Percentiles rank a stretch among this genome's conserved stretches.
Evolutionary conservation across 257 asterid species (phyloP).

Genomic region (Craterostigma plantagineum): DNA sequence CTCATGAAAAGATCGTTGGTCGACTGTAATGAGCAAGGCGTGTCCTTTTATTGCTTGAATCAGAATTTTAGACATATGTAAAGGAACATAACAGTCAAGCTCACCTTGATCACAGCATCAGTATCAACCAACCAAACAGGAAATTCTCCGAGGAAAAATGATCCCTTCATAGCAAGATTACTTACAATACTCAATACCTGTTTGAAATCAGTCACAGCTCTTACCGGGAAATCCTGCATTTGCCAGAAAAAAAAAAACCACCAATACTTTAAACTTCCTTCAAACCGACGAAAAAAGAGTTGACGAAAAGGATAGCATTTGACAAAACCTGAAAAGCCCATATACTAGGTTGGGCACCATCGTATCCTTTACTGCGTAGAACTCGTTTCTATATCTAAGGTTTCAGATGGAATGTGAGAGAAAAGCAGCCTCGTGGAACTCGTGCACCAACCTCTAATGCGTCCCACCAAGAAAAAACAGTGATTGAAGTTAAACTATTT

Average conservation of each 20-base stretch:
- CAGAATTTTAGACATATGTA: slow-evolving; percentile 3
- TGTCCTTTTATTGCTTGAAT: slow-evolving; percentile 18
- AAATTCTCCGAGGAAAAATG: slow-evolving; percentile 49
- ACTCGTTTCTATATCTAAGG: slow-evolving; percentile 35
- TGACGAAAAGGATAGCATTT: not conserved
- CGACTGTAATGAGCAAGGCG: slow-evolving; percentile 15
- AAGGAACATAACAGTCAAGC: slow-evolving; percentile 3
- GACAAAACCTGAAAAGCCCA: slow-evolving; percentile 66
- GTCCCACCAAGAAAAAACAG: not conserved
- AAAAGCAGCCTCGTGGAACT: slow-evolving; percentile 57
- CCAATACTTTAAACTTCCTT: not conserved
- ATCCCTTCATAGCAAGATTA: slow-evolving; percentile 56
- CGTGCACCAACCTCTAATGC: slow-evolving; percentile 51
- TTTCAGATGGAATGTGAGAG: slow-evolving; percentile 43
- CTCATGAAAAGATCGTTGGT: slow-evolving; percentile 48
- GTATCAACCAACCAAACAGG: slow-evolving; percentile 42
- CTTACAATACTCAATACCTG: slow-evolving; percentile 26
- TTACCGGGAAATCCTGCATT: slow-evolving; percentile 51
- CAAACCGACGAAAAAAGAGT: not conserved
- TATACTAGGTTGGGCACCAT: slow-evolving; percentile 57
- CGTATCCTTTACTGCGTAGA: slow-evolving; percentile 44
- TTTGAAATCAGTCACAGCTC: slow-evolving; percentile 32
- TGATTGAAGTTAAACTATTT: too few relatives aligned
- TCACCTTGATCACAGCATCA: slow-evolving; percentile 28
- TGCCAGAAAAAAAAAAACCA: slow-evolving; percentile 4